Conservation (phyloP, 345 rosid species). For the Eutrema japonicum region DNA sequence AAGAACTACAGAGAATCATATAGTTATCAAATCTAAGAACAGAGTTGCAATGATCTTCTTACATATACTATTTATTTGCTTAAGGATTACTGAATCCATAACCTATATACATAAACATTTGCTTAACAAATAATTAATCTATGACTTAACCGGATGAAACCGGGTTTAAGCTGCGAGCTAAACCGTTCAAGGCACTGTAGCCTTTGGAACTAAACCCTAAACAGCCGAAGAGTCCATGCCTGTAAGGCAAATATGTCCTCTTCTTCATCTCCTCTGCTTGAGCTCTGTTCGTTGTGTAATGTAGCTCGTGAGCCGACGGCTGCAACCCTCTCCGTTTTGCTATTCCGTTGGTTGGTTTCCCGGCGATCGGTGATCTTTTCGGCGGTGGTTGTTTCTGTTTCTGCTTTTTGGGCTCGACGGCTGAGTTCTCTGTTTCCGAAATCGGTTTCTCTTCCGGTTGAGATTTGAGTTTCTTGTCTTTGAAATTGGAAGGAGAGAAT, state of each 20-base stretch:
- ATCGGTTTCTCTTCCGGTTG: conserved; percentile 32
- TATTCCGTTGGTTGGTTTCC: conserved; percentile 48
- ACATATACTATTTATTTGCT: conserved; percentile 30
- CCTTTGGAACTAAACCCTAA: conserved; percentile 96
- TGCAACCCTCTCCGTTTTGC: conserved; percentile 76
- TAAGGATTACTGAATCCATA: conserved; percentile 18
- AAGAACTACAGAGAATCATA: conserved; percentile 22
- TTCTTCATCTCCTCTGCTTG: conserved; percentile 98
- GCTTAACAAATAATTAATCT: conserved; percentile 12
- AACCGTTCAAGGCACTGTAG: conserved; percentile 87
- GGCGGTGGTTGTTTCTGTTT: conserved; percentile 58
- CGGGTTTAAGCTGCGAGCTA: conserved; percentile 88
- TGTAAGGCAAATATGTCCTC: conserved; percentile 90
- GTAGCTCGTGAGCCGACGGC: conserved; percentile 86
- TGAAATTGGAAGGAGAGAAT: conserved; percentile 57
- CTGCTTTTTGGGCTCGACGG: conserved; percentile 32
- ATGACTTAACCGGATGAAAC: conserved; percentile 74
- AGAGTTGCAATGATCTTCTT: conserved; percentile 8
- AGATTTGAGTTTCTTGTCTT: conserved; percentile 57
- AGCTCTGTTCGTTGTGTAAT: conserved; percentile 86
- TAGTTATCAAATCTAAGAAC: conserved; percentile 24
- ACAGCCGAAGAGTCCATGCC: conserved; percentile 95
- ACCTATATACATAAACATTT: conserved; percentile 26
- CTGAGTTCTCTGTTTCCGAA: background rate
- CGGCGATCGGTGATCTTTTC: conserved; percentile 32